phyloP scores from a whole-genome alignment of 495 filamentous ascomycete species.

The Geoglossum glabrum region DNA sequence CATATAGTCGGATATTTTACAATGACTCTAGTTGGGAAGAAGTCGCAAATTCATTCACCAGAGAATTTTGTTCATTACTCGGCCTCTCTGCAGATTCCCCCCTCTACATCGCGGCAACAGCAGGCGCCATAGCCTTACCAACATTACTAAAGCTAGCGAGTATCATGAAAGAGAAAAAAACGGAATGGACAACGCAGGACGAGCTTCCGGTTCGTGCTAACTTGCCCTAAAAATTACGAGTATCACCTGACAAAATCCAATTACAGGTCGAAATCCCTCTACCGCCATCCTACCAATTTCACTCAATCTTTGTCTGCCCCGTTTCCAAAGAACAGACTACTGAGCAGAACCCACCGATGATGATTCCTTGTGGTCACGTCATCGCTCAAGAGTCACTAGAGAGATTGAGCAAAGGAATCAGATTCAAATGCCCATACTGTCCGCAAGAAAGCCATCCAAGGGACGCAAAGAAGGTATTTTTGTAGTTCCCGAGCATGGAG shows the following conservation, averaged over 20 bases:
- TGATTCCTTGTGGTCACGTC: constrained; percentile 94
- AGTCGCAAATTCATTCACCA: constrained; percentile 64
- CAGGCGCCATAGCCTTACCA: constrained; percentile 77
- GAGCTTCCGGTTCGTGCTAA: constrained; percentile 51
- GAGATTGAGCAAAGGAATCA: constrained; percentile 50
- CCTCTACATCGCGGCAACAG: constrained; percentile 76
- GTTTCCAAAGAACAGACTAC: constrained; percentile 92
- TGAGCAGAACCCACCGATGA: constrained; percentile 86
- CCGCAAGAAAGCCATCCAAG: constrained; percentile 58
- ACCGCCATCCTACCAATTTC: constrained; percentile 71
- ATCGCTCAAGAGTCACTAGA: constrained; percentile 67
- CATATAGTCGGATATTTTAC: constrained; percentile 59
- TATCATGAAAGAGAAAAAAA: constrained; percentile 68
- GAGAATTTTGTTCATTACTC: constrained; percentile 85
- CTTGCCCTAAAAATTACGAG: not conserved
- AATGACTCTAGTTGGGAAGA: constrained; percentile 57
- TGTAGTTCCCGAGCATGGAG: constrained; percentile 15
- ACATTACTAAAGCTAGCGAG: constrained; percentile 61
- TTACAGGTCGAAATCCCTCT: constrained; percentile 67
- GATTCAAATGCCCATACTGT: constrained; percentile 95
- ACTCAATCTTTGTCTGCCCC: constrained; percentile 93
- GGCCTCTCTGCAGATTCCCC: constrained; percentile 75
- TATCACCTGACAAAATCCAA: constrained; percentile 3
- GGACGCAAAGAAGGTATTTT: constrained; percentile 57
- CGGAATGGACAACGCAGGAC: constrained; percentile 81